Base-by-base conservation (phyloP, 441 rosid genomes). In the Populus tomentosa region DNA sequence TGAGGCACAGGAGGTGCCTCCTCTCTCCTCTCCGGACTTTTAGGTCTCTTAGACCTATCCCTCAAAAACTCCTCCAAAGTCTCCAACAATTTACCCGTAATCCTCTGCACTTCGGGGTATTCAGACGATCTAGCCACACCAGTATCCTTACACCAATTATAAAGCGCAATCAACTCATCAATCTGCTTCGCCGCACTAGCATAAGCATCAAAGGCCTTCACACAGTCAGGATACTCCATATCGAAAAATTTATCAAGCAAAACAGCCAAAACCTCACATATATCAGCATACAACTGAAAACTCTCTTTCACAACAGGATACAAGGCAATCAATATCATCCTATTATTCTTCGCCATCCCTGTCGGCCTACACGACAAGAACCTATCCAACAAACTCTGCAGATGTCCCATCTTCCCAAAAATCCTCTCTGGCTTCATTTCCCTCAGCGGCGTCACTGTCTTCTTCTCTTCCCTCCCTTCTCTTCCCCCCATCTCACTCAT, bases 41-140 rank as follows among this genome's bases (percentile, higher is more conserved):
- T 94, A 5, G 90, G 84, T 64, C 86, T 86, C 83, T 96, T 96
- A 0, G 98, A 91, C 82, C 97, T 87, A 77, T 96, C 99, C 85
- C 97, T 91, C 77, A 96, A 85, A 82, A 94, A 94, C 86, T 91
- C 99, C 79, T 94, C 98, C 87, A 96, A 78, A 0, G 98, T 92
- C 87, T 92, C 99, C 89, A 96, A 80, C 78, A 94, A 82, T 80
- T 94, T 96, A 67, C 90, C 85, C 0, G 98, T 92, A 73, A 96
- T 96, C 84, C 90, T 92, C 87, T 96, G 99, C 80, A 96, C 94
- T 79, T 94, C 98, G 5, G 99, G 99, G 74, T 89, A 96, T 86
- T 96, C 99, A 0, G 98, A 91, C 0, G 99, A 91, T 85, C 99
- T 88, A 1, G 94, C 91, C 73, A 96, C 92, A 6, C 99, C 98